Evolutionary conservation across 2,329 filamentous ascomycete genomes (phyloP), one percentile per base, ranked within the genome.

Genomic region (Fonsecaea nubica): DNA sequence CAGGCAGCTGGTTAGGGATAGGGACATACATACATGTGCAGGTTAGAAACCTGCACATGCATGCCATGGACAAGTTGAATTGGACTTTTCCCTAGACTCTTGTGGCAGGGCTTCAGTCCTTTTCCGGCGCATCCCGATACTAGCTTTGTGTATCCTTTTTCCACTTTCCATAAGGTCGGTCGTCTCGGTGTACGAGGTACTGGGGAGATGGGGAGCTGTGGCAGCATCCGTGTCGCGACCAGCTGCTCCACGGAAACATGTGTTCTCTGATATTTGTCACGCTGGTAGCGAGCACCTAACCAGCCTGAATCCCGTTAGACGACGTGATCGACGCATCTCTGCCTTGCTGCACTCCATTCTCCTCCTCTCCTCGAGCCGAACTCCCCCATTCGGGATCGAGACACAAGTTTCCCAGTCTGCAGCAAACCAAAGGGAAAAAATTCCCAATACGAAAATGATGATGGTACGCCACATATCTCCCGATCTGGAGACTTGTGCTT

Each of bases 331-430:
- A 36, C 25, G 25, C 13, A 10, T 33, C 12, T 21, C 30, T 25
- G n/a, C 18, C 25, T 59, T 21, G 18, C 7, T 33, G 38, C 18
- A 36, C 18, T 33, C 13, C 30, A 3, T 45, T 25, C 25, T 25
- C 25, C 25, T 25, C 25, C 21, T 21, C 30, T 33, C 36, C 58
- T 54, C 45, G 58, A 54, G 48, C 58, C 58, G 48, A 61, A 6
- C 48, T 54, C 25, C 33, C 58, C 33, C 12, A 9, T 38, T 25
- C 48, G 50, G 59, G 50, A 54, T 12, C 18, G 40, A 12, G 33
- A 65, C 50, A 53, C 50, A 65, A 33, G 58, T 13, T n/a, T 18
- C 48, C 25, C 25, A 42, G 6, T 18, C 40, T 50, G 18, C 45
- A 25, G 25, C 10, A 45, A n/a, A 7, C 40, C 8, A 59, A 50